phyloP scores from a whole-genome alignment of 202 grass and related monocot genomes.

The Carex sylvatica region DNA sequence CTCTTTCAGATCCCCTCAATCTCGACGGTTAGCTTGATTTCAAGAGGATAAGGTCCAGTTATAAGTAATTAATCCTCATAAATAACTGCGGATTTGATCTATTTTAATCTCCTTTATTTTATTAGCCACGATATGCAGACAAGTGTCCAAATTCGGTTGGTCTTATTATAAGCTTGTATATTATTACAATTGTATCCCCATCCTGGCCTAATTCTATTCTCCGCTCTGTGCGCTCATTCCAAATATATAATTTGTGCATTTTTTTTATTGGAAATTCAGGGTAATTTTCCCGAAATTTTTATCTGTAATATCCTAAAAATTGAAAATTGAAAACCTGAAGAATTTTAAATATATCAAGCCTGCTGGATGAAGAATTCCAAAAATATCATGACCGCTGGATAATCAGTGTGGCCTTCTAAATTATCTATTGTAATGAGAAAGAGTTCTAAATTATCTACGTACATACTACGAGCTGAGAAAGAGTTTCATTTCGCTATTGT shows the following conservation, averaged over 20 bases:
- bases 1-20: not conserved
- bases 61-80: not conserved
- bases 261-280: too few relatives aligned
- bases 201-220: not conserved
- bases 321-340: too few relatives aligned
- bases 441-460: too few relatives aligned
- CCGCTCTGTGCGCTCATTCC: not conserved
- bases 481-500: too few relatives aligned
- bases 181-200: not conserved
- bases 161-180: not conserved
- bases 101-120: not conserved
- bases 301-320: too few relatives aligned
- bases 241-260: not conserved
- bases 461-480: too few relatives aligned
- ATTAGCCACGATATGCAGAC: not conserved
- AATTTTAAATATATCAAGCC: too few relatives aligned
- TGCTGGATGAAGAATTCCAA: too few relatives aligned
- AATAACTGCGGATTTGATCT: not conserved
- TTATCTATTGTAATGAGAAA: too few relatives aligned
- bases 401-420: too few relatives aligned
- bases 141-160: not conserved
- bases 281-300: too few relatives aligned
- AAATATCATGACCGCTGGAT: too few relatives aligned
- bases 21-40: not conserved
- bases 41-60: not conserved